Evolutionary conservation across 2,329 filamentous ascomycete species (phyloP), one percentile per base, ranked within the genome.

Genomic region (Aspergillus piperis): DNA sequence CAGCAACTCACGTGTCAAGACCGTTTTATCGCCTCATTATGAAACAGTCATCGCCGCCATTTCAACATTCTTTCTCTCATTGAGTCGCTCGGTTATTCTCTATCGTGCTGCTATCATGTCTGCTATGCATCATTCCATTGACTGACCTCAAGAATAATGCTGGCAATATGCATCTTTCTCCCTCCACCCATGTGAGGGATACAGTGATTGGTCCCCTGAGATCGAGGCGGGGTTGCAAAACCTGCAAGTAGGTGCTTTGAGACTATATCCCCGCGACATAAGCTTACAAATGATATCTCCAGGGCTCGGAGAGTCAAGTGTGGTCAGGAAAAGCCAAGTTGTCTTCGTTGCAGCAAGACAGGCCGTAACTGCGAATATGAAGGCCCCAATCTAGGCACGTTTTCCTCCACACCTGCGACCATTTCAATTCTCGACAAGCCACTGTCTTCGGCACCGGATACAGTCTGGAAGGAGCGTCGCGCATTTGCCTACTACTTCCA

Each of bases 401-500:
- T 51, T 50, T 62, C 53, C 7, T 61, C 61, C 8, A 32, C 57
- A 1, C 39, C 61, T 5, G 41, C 50, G 7, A 49, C 52, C 3
- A 5, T 53, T n/a, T 49, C 58, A 13, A 47, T 62, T 1, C 55
- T 62, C 6, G 57, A 60, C 13, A 61, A 57, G 4, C 54, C 66
- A 2, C 59, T 69, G 3, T 67, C 70, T 27, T 52, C 60, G 10
- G 64, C 58, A 4, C 64, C 70, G 39, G 68, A 67, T 39, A 68
- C 66, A 5, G 68, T 66, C 2, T 73, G 62, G 61, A 65, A 70
- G 47, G 76, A 78, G 56, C 70, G 73, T 23, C 74, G 75, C 19
- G 73, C 75, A 7, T 78, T 78, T 64, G 71, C 73, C 1, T 75
- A 71, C 38, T 78, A 77, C 61, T 73, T 75, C 23, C 64, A 77